Evolutionary conservation across 371 early-diverging fungal genomes (phyloP).

Genomic region (Mortierella sp.): DNA sequence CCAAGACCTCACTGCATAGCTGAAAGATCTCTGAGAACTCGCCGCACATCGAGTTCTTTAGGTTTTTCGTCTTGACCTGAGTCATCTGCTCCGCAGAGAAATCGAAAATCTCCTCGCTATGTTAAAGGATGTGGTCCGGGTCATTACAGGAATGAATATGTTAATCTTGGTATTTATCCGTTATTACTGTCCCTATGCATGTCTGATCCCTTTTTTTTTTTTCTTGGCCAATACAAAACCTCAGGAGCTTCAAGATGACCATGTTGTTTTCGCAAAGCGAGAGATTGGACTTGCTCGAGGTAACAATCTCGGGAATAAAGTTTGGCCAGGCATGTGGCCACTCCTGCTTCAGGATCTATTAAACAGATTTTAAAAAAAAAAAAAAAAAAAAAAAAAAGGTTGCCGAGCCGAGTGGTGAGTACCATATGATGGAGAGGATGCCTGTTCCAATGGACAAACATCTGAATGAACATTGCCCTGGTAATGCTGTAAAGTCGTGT

Average conservation of each 20-base stretch:
- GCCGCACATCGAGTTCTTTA: constrained; percentile 94
- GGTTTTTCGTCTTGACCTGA: constrained; percentile 88
- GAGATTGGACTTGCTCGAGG: constrained; percentile 91
- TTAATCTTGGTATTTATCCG: neutral
- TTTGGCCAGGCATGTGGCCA: constrained; percentile 99
- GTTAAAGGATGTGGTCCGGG: constrained; percentile 1
- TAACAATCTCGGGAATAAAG: constrained; percentile 98
- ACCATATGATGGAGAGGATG: neutral
- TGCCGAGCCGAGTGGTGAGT: neutral
- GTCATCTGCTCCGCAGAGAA: constrained; percentile 98
- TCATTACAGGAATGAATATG: neutral
- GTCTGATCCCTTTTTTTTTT: neutral
- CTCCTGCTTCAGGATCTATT: constrained; percentile 98
- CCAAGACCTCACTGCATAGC: constrained; percentile 95
- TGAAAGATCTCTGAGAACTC: constrained; percentile 98
- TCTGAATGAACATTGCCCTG: neutral
- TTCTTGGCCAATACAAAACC: constrained; percentile 58
- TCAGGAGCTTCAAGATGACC: constrained; percentile 95
- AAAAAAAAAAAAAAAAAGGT: constrained; percentile 1
- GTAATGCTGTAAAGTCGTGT: neutral
- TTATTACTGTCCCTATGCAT: neutral
- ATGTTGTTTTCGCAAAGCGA: constrained; percentile 99
- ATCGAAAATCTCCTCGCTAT: constrained; percentile 98
- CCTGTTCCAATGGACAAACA: constrained; percentile 3
- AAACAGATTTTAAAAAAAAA: constrained; percentile 6